Base-by-base conservation (phyloP, 2,329 filamentous ascomycete genomes). In the Thielaviopsis euricoi region DNA sequence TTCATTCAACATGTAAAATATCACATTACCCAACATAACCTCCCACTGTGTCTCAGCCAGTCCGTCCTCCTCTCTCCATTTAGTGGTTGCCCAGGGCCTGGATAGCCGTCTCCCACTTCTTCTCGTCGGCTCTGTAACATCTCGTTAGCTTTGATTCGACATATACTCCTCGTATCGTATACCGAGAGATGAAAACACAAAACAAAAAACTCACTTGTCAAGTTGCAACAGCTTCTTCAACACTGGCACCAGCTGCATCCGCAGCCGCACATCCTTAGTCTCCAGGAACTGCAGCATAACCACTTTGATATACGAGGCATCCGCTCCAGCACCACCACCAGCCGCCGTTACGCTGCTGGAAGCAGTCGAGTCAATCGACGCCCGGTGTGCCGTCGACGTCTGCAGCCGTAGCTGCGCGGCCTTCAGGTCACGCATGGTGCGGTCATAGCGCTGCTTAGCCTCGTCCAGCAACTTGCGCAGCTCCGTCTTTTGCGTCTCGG, bases 271-370 rank as follows among this genome's bases (percentile, higher is more conserved):
- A 66, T 91, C 87, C 71, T 82, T 87, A 63, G 87, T 83, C 73
- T 90, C 85, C 62, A 93, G 69, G 68, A 91, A 91, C 69, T 90
- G 86, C 63, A 93, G 70, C 64, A 93, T 69, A 57, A 91, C 86
- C 9, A 87, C 89, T 75, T 89, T 90, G 57, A 91, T 71, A 65
- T 93, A 91, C 61, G 81, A 76, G 43, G 74, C 74, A 60, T 83
- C 80, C 5, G 72, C 67, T 15, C 65, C 61, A 19, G 64, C 65
- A 4, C 58, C 29, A 26, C 25, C 7, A 33, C 7, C 29, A 6
- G 29, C 60, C 3, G 65, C 60, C n/a, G 64, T 57, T 6, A 62
- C 62, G 48, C 61, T 63, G 37, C 58, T 61, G n/a, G 63, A 63
- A 52, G 61, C 64, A 21, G 68, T 72, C 49, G 76, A 77, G 52